Evolutionary conservation across 2,329 filamentous ascomycete genomes (phyloP).

Genomic region (Pyricularia pennisetigena): DNA sequence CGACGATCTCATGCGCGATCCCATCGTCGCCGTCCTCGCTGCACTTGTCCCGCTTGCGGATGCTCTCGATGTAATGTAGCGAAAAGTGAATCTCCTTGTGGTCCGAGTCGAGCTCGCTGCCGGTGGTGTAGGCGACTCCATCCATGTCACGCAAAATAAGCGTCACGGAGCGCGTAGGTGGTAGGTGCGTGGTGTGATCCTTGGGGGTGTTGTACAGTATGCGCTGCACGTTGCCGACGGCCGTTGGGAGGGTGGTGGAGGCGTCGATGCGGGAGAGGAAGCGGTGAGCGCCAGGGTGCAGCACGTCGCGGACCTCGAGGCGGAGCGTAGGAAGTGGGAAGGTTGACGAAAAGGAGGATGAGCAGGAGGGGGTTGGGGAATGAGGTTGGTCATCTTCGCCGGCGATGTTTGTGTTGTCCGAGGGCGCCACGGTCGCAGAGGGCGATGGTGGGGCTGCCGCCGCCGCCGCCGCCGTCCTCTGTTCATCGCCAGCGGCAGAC

Average conservation of each 20-base stretch:
- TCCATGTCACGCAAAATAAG: conserved; percentile 68
- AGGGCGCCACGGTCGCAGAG: neutral
- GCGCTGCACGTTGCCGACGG: conserved; percentile 58
- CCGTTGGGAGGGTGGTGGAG: conserved; percentile 47
- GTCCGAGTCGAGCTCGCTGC: conserved; percentile 66
- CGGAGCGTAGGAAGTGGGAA: conserved; percentile 46
- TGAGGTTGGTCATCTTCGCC: conserved; percentile 5
- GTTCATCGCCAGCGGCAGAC: neutral
- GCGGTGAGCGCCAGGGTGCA: conserved; percentile 47
- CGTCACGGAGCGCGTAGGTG: conserved; percentile 75
- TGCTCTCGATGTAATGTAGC: conserved; percentile 57
- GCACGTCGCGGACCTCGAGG: conserved; percentile 48
- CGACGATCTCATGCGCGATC: conserved; percentile 53
- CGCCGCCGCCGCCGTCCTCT: neutral
- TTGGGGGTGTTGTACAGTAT: conserved; percentile 55
- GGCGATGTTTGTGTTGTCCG: neutral
- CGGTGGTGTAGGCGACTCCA: conserved; percentile 85
- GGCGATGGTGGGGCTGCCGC: neutral
- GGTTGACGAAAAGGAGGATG: conserved; percentile 1
- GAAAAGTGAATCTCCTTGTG: conserved; percentile 93
- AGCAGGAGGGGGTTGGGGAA: neutral
- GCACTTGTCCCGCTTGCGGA: conserved; percentile 26
- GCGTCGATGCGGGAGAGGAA: conserved; percentile 62
- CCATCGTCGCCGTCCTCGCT: conserved; percentile 40
- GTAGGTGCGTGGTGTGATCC: conserved; percentile 29